Evolutionary conservation across 2,329 filamentous ascomycete species (phyloP).

Genomic region (Colletotrichum acutatum): DNA sequence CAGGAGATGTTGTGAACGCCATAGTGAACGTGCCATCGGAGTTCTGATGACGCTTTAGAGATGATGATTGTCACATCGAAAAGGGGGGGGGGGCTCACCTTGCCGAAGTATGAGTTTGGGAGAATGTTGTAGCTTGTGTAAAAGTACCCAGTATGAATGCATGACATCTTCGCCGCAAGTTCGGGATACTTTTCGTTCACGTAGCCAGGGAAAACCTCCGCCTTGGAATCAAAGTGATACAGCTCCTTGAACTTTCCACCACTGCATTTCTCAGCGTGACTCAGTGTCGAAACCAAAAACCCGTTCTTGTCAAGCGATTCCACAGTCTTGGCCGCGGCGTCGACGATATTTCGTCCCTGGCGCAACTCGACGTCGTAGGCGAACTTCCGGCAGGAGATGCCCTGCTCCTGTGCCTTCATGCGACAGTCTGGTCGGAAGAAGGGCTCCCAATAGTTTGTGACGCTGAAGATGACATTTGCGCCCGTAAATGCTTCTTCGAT

Average conservation of each 20-base stretch:
- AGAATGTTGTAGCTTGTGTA: constrained; percentile 59
- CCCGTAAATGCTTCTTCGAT: constrained; percentile 54
- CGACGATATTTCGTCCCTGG: constrained; percentile 65
- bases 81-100: constrained; percentile 45
- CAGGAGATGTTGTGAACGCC: constrained; percentile 55
- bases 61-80: constrained; percentile 41
- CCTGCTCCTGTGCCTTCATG: constrained; percentile 48
- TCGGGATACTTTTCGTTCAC: constrained; percentile 53
- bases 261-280: constrained; percentile 58
- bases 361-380: constrained; percentile 60
- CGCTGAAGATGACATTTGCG: constrained; percentile 63
- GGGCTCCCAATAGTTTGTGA: constrained; percentile 66
- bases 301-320: constrained; percentile 57
- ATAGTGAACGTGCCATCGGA: constrained; percentile 57
- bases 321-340: constrained; percentile 58
- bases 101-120: constrained; percentile 57
- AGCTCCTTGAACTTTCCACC: constrained; percentile 56
- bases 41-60: background rate
- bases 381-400: constrained; percentile 54
- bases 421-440: constrained; percentile 58
- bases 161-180: constrained; percentile 61
- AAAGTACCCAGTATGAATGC: constrained; percentile 62
- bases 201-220: constrained; percentile 60
- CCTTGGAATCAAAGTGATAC: constrained; percentile 65
- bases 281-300: constrained; percentile 63